Conservation (phyloP, 139 green algal species). For the Picochlorum sp. region DNA sequence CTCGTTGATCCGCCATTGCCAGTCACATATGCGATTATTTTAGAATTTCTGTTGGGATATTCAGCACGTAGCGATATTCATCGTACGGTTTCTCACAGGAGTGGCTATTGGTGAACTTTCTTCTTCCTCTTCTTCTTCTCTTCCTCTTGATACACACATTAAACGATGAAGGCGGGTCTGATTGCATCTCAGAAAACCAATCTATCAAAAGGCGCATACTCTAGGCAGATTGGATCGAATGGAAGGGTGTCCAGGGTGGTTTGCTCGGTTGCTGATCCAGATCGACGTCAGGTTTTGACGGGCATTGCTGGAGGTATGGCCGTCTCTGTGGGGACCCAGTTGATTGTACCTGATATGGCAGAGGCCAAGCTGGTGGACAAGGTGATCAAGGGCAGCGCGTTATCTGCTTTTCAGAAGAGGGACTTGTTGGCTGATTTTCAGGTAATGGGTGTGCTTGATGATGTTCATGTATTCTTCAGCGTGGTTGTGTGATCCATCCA, state of each 20-base stretch:
- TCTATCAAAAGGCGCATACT: too few relatives aligned
- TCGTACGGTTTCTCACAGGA: too few relatives aligned
- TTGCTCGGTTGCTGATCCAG: neutral
- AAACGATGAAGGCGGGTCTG: too few relatives aligned
- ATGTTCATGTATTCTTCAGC: neutral
- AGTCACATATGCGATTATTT: too few relatives aligned
- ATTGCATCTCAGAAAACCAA: too few relatives aligned
- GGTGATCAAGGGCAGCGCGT: neutral
- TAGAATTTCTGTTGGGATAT: too few relatives aligned
- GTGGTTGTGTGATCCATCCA: neutral
- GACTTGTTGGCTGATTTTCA: conserved; percentile 12
- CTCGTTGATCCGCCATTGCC: too few relatives aligned
- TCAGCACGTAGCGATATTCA: too few relatives aligned
- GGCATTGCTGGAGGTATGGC: neutral
- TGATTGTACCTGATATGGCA: neutral
- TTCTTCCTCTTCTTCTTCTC: too few relatives aligned
- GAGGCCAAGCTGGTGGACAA: conserved; percentile 5
- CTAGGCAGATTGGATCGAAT: too few relatives aligned
- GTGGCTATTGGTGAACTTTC: too few relatives aligned
- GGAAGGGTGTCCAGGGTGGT: neutral
- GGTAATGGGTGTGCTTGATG: neutral
- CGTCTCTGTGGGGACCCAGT: neutral
- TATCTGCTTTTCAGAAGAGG: conserved; percentile 14
- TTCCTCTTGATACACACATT: too few relatives aligned
- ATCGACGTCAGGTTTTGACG: neutral